Evolutionary conservation across 1,139 yeast genomes (phyloP).

Genomic region (Hansenula lynferdii): DNA sequence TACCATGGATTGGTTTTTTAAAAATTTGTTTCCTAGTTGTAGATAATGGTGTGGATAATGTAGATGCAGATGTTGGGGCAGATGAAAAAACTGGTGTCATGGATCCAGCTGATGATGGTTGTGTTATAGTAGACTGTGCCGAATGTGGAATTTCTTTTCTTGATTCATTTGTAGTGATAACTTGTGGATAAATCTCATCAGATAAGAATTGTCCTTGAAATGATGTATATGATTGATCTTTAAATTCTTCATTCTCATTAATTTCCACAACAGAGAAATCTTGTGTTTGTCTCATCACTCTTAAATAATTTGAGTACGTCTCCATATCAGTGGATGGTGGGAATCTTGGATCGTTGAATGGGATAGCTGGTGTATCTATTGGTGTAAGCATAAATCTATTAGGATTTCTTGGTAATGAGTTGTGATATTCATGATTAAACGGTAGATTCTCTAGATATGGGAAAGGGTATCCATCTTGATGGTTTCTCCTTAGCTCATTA

Average conservation of each 20-base stretch:
- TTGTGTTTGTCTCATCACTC: constrained; percentile 1
- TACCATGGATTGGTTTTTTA: too few relatives aligned
- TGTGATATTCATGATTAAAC: too few relatives aligned
- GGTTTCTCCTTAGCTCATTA: too few relatives aligned
- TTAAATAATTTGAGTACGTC: too few relatives aligned
- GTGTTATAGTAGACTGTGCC: background rate
- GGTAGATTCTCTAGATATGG: too few relatives aligned
- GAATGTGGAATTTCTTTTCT: background rate
- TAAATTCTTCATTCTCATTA: background rate
- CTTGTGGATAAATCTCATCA: constrained; percentile 1
- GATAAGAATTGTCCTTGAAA: background rate
- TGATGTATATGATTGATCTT: background rate
- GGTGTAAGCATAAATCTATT: background rate
- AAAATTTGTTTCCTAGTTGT: background rate
- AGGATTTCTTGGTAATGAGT: background rate
- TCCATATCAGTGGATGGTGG: too few relatives aligned
- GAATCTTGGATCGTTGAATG: too few relatives aligned
- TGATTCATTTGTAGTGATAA: background rate
- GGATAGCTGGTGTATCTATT: background rate
- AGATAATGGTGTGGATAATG: background rate
- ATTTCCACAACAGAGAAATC: background rate
- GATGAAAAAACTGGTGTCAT: too few relatives aligned
- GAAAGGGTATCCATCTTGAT: too few relatives aligned
- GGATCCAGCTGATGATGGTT: background rate
- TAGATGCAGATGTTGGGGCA: background rate